A percentile compares a stretch with the other conserved stretches of the same genome.
Conservation (phyloP, 179 eudicot species). For the Camellia oleifera region DNA sequence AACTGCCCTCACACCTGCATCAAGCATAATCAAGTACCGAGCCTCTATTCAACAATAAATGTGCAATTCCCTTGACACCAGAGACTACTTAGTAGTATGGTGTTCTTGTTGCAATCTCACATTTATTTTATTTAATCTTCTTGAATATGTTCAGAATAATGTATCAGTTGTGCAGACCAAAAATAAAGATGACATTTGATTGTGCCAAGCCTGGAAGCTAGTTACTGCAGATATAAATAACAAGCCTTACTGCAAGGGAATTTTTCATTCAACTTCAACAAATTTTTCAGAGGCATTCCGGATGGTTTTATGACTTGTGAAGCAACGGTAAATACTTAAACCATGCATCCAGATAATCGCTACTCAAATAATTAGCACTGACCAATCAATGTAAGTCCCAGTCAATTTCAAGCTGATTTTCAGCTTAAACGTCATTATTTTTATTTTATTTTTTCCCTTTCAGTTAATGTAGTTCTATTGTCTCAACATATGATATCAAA, state of each 20-base stretch:
- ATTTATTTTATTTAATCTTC: background rate
- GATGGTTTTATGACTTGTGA: too few species aligned
- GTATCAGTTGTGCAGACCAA: background rate
- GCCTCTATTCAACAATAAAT: background rate
- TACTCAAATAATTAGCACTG: too few species aligned
- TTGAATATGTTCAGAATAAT: background rate
- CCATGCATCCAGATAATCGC: too few species aligned
- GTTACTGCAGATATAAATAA: background rate
- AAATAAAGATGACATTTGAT: background rate
- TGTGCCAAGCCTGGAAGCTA: background rate
- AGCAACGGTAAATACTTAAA: background rate
- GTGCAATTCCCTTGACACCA: background rate
- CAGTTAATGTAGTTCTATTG: too few species aligned
- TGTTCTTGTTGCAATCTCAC: background rate
- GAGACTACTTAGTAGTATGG: background rate
- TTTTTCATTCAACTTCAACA: background rate
- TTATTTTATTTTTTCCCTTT: too few species aligned
- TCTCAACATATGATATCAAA: too few species aligned
- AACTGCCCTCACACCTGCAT: constrained; percentile 76
- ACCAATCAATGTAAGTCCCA: too few species aligned
- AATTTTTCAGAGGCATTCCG: background rate
- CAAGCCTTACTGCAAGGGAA: background rate
- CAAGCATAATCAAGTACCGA: background rate
- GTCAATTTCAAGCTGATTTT: too few species aligned
- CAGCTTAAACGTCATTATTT: too few species aligned